phyloP scores from a whole-genome alignment of 106 monocot species.

The Hemerocallis citrina region DNA sequence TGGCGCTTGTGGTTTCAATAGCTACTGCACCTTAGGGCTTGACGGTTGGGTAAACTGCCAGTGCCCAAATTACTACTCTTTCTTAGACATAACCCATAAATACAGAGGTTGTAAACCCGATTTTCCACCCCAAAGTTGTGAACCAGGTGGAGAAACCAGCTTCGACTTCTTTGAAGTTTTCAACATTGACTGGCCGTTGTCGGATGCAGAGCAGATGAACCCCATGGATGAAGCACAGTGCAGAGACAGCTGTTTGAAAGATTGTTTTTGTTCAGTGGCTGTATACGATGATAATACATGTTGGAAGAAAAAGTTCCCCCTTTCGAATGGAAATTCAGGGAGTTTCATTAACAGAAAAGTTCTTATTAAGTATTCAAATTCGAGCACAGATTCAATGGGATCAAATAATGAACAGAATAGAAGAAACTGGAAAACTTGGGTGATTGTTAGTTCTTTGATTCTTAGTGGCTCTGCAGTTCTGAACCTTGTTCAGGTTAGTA shows the following conservation, averaged over 20 bases:
- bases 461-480: not conserved
- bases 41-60: no score
- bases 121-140: no score
- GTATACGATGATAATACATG: constrained; percentile 13
- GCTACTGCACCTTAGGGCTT: no score
- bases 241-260: constrained; percentile 1
- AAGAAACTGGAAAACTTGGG: not conserved
- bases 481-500: not conserved
- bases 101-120: no score
- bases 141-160: not conserved
- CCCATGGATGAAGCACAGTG: constrained; percentile 12
- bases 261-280: constrained; percentile 27
- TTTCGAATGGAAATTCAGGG: constrained; percentile 15
- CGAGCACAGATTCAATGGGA: not conserved
- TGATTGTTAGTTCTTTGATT: not conserved
- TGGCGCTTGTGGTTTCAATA: no score
- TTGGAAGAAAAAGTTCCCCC: constrained; percentile 39
- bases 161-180: not conserved
- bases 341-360: not conserved
- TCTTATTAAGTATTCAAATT: not conserved
- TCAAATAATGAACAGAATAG: not conserved
- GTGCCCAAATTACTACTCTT: no score
- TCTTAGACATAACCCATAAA: no score
- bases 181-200: not conserved
- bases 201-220: not conserved